Base-by-base conservation (phyloP, 192 early-diverging fungal species). In the Dissophora globulifera region DNA sequence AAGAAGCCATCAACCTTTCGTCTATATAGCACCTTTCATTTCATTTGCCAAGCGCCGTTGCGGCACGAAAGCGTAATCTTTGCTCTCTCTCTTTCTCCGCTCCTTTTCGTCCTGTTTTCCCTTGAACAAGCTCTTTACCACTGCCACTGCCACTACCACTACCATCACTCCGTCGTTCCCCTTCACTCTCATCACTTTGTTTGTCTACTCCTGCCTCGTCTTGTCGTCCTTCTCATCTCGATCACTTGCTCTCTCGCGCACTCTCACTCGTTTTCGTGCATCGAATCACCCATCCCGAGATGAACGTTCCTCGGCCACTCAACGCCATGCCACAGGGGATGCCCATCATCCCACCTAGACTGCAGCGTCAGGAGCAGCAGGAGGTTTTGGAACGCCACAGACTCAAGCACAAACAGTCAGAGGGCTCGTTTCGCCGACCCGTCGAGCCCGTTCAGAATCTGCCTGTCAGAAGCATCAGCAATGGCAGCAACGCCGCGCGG, bases 381-480 rank as follows among this genome's bases (percentile, higher is more conserved):
- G 31, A 56, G 41, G 23, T 56, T 16, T 27, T 69, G 9, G 32
- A 57, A 30, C 29, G 53, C 19, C 54, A 69, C 16, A 16, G 67
- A 47, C 41, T 29, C 19, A 29, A 55, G 33, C 65, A 57, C n/a
- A 16, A 58, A 29, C 51, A 49, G 17, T 20, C 31, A 27, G 50
- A 67, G 32, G 42, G 30, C 1, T 32, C 40, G 10, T 50, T 53
- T 42, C 50, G 40, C 23, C 25, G 30, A 20, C 63, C 35, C 13
- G 35, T 38, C 35, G 7, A 48, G 32, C n/a, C 17, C 26, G n/a
- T 17, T 23, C 67, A 58, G 30, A 33, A 15, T 17, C n/a, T n/a
- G n/a, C n/a, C n/a, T n/a, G n/a, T n/a, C n/a, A 58, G 67, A 40
- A 69, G 57, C 53, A 22, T 52, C 32, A 69, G 67, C 57, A 69